These are phyloP conservation scores for Physcomitrium patens DNA, from an alignment of 225 moss, liverwort and hornwort genomes.

Conservation along the genomic window DNA sequence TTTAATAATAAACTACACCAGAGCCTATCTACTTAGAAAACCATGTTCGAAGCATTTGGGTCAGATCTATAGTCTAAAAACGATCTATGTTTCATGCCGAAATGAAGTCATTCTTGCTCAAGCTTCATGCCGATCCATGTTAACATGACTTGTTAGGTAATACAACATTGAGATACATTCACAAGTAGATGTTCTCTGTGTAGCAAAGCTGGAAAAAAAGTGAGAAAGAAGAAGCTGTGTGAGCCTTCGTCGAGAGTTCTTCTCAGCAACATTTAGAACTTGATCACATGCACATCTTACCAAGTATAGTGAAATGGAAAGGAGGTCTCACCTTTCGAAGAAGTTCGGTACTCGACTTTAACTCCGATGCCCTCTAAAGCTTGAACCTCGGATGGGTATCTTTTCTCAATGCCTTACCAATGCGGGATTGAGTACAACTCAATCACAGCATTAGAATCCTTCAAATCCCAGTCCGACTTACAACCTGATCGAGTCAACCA, in stretches of 20 bases:
- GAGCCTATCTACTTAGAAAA: conserved; percentile 24
- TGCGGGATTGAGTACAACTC: conserved; percentile 60
- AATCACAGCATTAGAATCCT: conserved; percentile 56
- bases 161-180: conserved; percentile 3
- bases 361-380: conserved; percentile 60
- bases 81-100: conserved; percentile 82
- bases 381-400: conserved; percentile 55
- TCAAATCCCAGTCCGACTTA: conserved; percentile 89
- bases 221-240: too few relatives aligned
- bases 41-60: conserved; percentile 71
- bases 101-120: conserved; percentile 87
- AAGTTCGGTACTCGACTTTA: conserved; percentile 65
- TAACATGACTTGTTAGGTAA: conserved; percentile 4
- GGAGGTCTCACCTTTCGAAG: conserved; percentile 53
- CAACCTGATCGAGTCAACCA: conserved; percentile 45
- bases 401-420: conserved; percentile 58
- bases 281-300: not conserved
- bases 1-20: not conserved
- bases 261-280: not conserved
- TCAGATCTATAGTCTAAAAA: conserved; percentile 72
- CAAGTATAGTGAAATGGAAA: not conserved
- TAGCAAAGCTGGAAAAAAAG: conserved; percentile 3
- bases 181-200: not conserved
- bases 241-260: not conserved
- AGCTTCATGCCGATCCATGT: conserved; percentile 56